A percentile compares a stretch with the other conserved stretches of the same genome.
Conservation (phyloP, 2,329 filamentous ascomycete genomes). For the Graphilbum sp. region DNA sequence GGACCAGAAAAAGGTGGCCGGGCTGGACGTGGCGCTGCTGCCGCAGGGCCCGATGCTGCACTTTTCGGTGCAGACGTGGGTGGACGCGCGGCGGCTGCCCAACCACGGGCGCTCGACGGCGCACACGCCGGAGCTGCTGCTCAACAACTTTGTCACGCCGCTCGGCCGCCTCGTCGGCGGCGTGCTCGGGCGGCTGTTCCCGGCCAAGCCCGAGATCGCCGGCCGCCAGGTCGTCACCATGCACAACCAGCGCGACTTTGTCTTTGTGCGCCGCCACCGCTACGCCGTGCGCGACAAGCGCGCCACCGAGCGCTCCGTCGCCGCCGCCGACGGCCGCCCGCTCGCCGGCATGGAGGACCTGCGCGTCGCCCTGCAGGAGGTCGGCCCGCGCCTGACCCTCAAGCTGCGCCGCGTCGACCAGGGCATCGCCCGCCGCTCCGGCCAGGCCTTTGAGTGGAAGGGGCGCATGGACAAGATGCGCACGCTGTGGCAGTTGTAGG, state of each 20-base stretch:
- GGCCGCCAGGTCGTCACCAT: constrained; percentile 83
- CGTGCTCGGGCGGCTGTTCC: constrained; percentile 67
- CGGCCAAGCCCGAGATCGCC: constrained; percentile 52
- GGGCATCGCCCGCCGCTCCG: constrained; percentile 52
- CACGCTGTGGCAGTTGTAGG: constrained; percentile 77
- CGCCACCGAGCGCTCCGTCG: constrained; percentile 71
- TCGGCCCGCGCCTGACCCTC: constrained; percentile 58
- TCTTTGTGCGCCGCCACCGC: constrained; percentile 78
- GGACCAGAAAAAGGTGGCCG: constrained; percentile 70
- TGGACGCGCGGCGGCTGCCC: constrained; percentile 72
- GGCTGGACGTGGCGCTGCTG: constrained; percentile 69
- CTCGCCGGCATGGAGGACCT: constrained; percentile 76
- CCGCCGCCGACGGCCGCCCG: constrained; percentile 65
- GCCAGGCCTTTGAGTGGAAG: constrained; percentile 85
- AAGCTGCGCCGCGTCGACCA: constrained; percentile 86
- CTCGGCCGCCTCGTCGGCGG: constrained; percentile 77
- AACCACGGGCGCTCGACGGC: constrained; percentile 80
- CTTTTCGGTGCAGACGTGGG: constrained; percentile 80
- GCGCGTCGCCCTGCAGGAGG: constrained; percentile 73
- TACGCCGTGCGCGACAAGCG: constrained; percentile 89
- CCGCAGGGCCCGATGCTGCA: constrained; percentile 82
- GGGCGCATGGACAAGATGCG: constrained; percentile 85
- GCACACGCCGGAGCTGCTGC: constrained; percentile 75
- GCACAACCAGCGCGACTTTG: constrained; percentile 91
- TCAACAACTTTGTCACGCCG: constrained; percentile 91